Percentiles rank a stretch among this genome's conserved stretches.
These are phyloP conservation scores for Auxenochlorella pyrenoidosa DNA, from an alignment of 139 green algal species.

Conservation along the genomic window DNA sequence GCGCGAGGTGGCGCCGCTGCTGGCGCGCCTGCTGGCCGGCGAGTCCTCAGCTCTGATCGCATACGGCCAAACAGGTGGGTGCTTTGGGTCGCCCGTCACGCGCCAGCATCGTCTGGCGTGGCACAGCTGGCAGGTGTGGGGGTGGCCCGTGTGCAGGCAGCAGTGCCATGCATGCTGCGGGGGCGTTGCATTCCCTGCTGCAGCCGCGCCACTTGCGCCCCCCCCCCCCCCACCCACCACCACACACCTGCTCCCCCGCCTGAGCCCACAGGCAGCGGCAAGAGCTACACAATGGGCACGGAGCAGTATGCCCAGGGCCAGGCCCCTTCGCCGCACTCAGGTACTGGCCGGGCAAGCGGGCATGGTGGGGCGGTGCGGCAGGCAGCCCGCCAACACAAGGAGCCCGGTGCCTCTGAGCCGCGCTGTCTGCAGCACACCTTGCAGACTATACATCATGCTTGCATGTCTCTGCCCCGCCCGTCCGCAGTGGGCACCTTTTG, in stretches of 20 bases:
- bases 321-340: slow-evolving; percentile 1
- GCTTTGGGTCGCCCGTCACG: not conserved
- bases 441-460: no score
- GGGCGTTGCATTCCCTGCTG: not conserved
- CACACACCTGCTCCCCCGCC: not conserved
- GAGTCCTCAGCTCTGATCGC: slow-evolving; percentile 23
- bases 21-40: slow-evolving; percentile 3
- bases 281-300: slow-evolving; percentile 35
- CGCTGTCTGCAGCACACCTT: not conserved
- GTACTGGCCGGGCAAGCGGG: not conserved
- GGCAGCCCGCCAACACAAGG: no score
- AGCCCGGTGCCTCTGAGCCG: no score
- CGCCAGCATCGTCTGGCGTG: no score
- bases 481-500: slow-evolving; percentile 27
- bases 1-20: slow-evolving; percentile 9
- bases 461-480: no score
- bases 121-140: not conserved
- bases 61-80: slow-evolving; percentile 36
- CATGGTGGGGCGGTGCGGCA: not conserved
- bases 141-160: not conserved
- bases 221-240: not conserved
- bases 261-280: slow-evolving; percentile 25
- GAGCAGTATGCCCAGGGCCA: not conserved
- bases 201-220: no score
- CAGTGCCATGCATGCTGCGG: not conserved